Evolutionary conservation across 805 yeast genomes (phyloP), one percentile per base, ranked within the genome.

Genomic region (Starmera amethionina): DNA sequence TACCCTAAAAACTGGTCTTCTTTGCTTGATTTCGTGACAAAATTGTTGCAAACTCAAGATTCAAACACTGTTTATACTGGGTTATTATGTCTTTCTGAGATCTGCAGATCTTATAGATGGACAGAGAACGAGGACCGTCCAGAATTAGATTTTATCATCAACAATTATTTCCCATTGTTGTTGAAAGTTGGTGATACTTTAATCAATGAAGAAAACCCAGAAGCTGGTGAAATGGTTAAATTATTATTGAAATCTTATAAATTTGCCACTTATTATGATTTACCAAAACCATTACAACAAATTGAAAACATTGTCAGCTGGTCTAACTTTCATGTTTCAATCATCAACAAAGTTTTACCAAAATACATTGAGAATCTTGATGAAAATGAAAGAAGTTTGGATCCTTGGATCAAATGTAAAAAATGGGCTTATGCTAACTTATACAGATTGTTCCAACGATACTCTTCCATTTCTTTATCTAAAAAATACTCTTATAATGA

Each of bases 361-460:
- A 45, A 55, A 1, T 68, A 70, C 34, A 75, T 77, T 2, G 43
- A 68, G 44, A 65, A 68, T 15, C 50, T 72, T n/a, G 78, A 75
- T 37, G 68, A 67, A 8, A 71, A 73, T 18, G 80, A 76, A 33
- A 66, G 76, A 38, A 66, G 63, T 37, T 48, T 61, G 16, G 66
- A 73, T 49, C 80, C 77, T 37, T 83, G 82, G 82, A 79, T 67
- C 55, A 90, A 77, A 62, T 74, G 77, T 49, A 89, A 73, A 64
- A 93, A 90, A 59, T 90, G 97, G 97, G 76, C 94, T 1, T 79
- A 78, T 53, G 87, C 86, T 19, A 87, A 85, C 56, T 56, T 89
- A 33, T 73, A 70, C 48, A 73, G 94, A 48, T 56, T 88, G 4
- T 84, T 84, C 51, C 72, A 71, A 40, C 71, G 90, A 50, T 88